A percentile compares a stretch with the other conserved stretches of the same genome.
Conservation (phyloP, 768 basidiomycete genomes). For the Pulveroboletus sp. region DNA sequence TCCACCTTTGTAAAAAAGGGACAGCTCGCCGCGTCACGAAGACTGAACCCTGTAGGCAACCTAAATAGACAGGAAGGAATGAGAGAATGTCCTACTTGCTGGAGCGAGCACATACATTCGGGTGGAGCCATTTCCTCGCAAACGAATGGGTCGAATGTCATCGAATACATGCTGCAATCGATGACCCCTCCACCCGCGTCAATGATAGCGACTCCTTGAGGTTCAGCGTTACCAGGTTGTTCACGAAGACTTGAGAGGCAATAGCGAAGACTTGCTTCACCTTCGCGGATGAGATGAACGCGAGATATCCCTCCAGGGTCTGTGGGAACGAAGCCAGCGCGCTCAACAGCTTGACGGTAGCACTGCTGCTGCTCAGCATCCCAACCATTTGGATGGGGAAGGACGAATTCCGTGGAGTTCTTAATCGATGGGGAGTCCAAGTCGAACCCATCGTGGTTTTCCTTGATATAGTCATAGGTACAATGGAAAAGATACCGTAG, state of each 20-base stretch:
- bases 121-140: conserved; percentile 36
- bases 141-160: conserved; percentile 28
- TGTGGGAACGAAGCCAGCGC: conserved; percentile 45
- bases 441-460: conserved; percentile 11
- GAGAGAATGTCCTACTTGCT: neutral
- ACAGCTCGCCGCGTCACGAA: conserved; percentile 35
- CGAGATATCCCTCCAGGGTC: conserved; percentile 35
- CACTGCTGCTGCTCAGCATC: conserved; percentile 53
- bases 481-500: conserved; percentile 43
- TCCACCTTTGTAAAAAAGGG: conserved; percentile 23
- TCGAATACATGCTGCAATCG: conserved; percentile 40
- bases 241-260: conserved; percentile 37
- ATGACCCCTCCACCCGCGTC: conserved; percentile 48
- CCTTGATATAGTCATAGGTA: conserved; percentile 45
- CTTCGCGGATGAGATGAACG: conserved; percentile 49
- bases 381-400: conserved; percentile 66
- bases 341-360: conserved; percentile 36
- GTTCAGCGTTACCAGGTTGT: conserved; percentile 13
- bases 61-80: conserved; percentile 16
- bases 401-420: conserved; percentile 43
- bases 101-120: conserved; percentile 30
- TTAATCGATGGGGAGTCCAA: conserved; percentile 31
- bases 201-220: conserved; percentile 39
- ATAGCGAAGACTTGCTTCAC: conserved; percentile 58
- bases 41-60: conserved; percentile 39